Evolutionary conservation across 108 stramenopile species (phyloP).

Genomic region (Chaetoceros tenuissimus): DNA sequence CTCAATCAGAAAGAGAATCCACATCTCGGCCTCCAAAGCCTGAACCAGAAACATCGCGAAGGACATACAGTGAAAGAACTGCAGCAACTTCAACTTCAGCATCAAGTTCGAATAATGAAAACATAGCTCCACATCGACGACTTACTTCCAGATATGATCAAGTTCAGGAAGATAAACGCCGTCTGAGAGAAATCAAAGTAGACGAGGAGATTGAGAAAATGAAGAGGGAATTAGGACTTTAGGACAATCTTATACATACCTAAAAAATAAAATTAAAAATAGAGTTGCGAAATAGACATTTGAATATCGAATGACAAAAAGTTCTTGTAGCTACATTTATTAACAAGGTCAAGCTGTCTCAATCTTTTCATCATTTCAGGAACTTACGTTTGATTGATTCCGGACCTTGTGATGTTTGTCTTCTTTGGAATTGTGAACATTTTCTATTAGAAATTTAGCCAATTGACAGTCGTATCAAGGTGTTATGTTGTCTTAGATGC

Average conservation of each 20-base stretch:
- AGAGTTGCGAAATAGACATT: too few species aligned
- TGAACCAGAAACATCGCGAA: background rate
- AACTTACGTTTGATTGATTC: too few species aligned
- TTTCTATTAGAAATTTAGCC: too few species aligned
- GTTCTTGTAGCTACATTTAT: too few species aligned
- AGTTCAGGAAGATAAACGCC: constrained; percentile 45
- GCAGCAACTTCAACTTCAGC: constrained; percentile 1
- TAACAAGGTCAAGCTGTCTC: too few species aligned
- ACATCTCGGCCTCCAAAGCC: background rate
- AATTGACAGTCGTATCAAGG: too few species aligned
- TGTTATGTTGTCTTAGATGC: too few species aligned
- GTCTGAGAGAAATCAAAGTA: constrained; percentile 68
- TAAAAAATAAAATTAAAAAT: too few species aligned
- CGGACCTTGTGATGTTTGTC: too few species aligned
- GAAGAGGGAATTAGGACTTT: constrained; percentile 75
- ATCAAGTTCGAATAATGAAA: constrained; percentile 4
- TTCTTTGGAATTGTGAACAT: too few species aligned
- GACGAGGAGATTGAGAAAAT: constrained; percentile 86
- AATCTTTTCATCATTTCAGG: too few species aligned
- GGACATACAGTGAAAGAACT: background rate
- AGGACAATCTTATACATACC: constrained; percentile 9
- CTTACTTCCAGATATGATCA: constrained; percentile 34
- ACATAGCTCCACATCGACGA: constrained; percentile 72
- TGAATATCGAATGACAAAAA: too few species aligned
- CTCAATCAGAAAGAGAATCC: background rate